phyloP scores from a whole-genome alignment of 176 grass and related monocot species.

The Elaeis guineensis region DNA sequence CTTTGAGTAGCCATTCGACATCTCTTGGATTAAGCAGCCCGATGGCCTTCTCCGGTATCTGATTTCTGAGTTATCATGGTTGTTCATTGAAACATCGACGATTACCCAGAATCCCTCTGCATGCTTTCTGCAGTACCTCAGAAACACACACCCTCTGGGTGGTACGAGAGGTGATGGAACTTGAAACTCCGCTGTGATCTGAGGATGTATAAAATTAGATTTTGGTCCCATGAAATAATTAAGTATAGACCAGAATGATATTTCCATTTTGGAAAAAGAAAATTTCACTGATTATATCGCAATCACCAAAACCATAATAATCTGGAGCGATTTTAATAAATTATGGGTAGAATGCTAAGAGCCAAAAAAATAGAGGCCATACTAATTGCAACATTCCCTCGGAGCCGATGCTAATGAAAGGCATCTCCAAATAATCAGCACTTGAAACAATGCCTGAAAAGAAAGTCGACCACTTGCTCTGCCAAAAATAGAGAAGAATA shows the following conservation, averaged over 20 bases:
- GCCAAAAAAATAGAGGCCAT: no score
- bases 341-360: no score
- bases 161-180: conserved; percentile 46
- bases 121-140: conserved; percentile 38
- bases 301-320: no score
- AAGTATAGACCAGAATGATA: background rate
- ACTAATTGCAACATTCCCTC: no score
- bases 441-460: conserved; percentile 32
- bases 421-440: conserved; percentile 11
- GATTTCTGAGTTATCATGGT: background rate
- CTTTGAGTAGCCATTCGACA: conserved; percentile 41
- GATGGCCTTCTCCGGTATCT: conserved; percentile 52
- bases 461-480: conserved; percentile 35
- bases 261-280: background rate
- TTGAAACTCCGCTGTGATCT: conserved; percentile 35
- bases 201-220: background rate
- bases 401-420: conserved; percentile 6
- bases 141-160: conserved; percentile 37
- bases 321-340: no score
- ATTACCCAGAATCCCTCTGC: conserved; percentile 20
- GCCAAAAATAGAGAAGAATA: conserved; percentile 15
- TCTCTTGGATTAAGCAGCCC: conserved; percentile 38
- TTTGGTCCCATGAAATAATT: conserved; percentile 1
- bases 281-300: background rate
- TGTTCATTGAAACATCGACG: conserved; percentile 45